Evolutionary conservation across 202 grass and related monocot species (phyloP).

Genomic region (Bolboschoenoplectus hybrid): DNA sequence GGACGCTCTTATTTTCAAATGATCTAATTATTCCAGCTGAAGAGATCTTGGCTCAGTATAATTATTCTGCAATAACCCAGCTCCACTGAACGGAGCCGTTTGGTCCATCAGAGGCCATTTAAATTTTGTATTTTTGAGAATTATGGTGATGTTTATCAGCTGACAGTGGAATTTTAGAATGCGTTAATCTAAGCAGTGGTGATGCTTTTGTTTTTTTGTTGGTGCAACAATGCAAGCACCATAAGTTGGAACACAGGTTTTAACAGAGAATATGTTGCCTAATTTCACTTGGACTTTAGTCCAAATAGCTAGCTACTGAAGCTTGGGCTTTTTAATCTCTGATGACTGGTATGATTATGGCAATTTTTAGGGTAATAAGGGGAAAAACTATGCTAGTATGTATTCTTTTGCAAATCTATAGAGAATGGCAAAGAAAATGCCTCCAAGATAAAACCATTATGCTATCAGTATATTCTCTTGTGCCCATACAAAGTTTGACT

Average conservation of each 20-base stretch:
- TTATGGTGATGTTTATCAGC: conserved; percentile 5
- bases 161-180: neutral
- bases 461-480: neutral
- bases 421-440: neutral
- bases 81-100: neutral
- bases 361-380: neutral
- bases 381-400: neutral
- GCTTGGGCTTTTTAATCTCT: neutral
- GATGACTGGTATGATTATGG: neutral
- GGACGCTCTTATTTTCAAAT: conserved; percentile 94
- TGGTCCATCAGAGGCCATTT: neutral
- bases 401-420: neutral
- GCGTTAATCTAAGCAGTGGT: neutral
- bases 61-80: neutral
- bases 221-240: conserved; percentile 15
- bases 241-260: neutral
- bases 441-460: neutral
- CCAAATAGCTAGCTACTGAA: neutral
- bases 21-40: neutral
- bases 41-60: neutral
- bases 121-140: neutral
- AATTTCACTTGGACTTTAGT: neutral
- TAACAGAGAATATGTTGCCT: conserved; percentile 3
- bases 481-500: neutral
- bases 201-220: neutral